These are phyloP conservation scores for Brassica napus DNA, from an alignment of 345 rosid genomes.

Conservation along the genomic window DNA sequence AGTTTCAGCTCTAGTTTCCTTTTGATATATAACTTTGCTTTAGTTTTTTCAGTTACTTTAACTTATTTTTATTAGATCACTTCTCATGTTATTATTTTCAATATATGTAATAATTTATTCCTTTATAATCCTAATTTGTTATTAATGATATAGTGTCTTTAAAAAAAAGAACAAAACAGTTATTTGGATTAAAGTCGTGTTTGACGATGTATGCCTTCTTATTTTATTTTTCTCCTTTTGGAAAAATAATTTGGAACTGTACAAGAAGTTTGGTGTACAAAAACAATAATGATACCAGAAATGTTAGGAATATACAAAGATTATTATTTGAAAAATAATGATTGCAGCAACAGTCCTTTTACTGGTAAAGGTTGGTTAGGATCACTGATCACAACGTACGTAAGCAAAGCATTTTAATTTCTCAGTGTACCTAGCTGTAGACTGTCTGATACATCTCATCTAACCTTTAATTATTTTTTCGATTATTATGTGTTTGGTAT, in stretches of 20 bases:
- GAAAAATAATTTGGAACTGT: constrained; percentile 6
- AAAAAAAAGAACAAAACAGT: not conserved
- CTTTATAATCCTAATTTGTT: not conserved
- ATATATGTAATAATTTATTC: no score
- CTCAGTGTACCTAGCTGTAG: constrained; percentile 34
- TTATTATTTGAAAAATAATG: constrained; percentile 20
- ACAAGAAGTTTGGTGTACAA: constrained; percentile 21
- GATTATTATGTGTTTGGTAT: constrained; percentile 35
- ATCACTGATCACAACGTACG: constrained; percentile 42
- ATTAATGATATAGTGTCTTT: not conserved
- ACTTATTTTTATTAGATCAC: not conserved
- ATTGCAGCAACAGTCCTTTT: constrained; percentile 35
- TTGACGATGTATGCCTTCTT: not conserved
- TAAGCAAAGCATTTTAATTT: constrained; percentile 27
- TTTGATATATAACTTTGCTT: not conserved
- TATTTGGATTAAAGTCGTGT: not conserved
- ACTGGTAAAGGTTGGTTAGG: constrained; percentile 37
- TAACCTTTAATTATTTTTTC: constrained; percentile 26
- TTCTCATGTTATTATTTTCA: not conserved
- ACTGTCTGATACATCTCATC: constrained; percentile 41
- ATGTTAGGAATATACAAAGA: constrained; percentile 14
- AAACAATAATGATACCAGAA: constrained; percentile 20
- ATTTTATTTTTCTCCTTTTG: not conserved
- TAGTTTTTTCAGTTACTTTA: not conserved
- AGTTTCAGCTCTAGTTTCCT: not conserved